Evolutionary conservation across 768 basidiomycete species (phyloP).

Genomic region (Pisolithus orientalis): DNA sequence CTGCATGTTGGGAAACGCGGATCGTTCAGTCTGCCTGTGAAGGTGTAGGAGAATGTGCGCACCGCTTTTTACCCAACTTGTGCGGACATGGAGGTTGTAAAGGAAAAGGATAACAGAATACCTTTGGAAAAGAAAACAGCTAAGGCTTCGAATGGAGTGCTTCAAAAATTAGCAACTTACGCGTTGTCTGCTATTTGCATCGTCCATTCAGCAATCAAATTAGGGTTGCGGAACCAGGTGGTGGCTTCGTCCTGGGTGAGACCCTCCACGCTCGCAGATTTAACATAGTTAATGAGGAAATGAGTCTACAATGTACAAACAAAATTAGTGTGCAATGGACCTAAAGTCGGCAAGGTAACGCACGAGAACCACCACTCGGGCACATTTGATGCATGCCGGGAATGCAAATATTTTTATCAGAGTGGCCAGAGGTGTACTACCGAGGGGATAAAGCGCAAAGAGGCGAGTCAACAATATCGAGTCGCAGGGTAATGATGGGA

Average conservation of each 20-base stretch:
- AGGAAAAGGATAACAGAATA: conserved; percentile 25
- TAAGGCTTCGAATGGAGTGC: background rate
- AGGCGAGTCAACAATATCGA: conserved; percentile 32
- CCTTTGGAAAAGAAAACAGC: conserved; percentile 4
- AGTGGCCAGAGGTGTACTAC: conserved; percentile 6
- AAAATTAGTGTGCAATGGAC: background rate
- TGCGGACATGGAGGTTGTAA: background rate
- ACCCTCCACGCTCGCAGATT: background rate
- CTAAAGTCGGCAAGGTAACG: background rate
- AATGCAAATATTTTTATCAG: conserved; percentile 22
- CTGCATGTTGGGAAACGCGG: background rate
- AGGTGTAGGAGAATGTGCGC: too few relatives aligned
- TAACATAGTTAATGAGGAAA: background rate
- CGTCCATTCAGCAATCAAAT: conserved; percentile 25
- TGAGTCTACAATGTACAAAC: background rate
- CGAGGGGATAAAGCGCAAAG: conserved; percentile 28
- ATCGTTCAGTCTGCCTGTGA: conserved; percentile 9
- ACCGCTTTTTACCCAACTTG: too few relatives aligned
- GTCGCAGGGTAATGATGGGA: conserved; percentile 31
- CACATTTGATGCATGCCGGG: conserved; percentile 24
- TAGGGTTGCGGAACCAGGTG: conserved; percentile 3
- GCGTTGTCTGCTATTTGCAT: conserved; percentile 29
- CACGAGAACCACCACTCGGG: conserved; percentile 19
- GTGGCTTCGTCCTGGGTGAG: background rate
- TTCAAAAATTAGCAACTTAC: conserved; percentile 13